These are phyloP conservation scores for Agaricus blazei DNA, from an alignment of 768 basidiomycete species.

Conservation along the genomic window DNA sequence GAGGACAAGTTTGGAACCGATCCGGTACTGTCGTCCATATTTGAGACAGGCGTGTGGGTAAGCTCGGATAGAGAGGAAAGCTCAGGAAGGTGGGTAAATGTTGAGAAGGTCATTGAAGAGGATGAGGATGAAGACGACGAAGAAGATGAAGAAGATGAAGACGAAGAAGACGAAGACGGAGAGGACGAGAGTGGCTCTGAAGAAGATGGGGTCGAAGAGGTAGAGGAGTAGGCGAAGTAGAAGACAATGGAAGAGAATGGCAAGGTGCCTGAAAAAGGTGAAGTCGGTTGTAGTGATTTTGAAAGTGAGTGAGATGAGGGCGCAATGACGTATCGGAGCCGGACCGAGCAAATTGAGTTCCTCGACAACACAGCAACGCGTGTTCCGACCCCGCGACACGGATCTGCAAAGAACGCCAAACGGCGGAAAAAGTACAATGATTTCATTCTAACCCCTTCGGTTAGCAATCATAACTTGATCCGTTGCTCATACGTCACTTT, in stretches of 20 bases:
- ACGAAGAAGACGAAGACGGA: conserved; percentile 22
- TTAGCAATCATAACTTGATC: too few species aligned
- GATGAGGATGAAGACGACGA: conserved; percentile 17
- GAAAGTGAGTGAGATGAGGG: background rate
- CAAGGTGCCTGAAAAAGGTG: conserved; percentile 3
- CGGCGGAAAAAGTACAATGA: too few species aligned
- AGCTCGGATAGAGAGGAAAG: conserved; percentile 3
- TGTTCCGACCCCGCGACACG: background rate
- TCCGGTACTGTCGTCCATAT: conserved; percentile 30
- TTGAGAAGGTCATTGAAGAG: conserved; percentile 24
- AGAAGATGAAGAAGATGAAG: conserved; percentile 19
- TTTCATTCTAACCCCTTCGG: too few species aligned
- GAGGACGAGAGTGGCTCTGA: conserved; percentile 14
- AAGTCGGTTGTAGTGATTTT: background rate
- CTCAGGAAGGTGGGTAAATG: conserved; percentile 18
- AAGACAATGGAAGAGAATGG: background rate
- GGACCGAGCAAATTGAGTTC: background rate
- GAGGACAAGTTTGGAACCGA: conserved; percentile 26
- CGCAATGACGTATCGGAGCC: background rate
- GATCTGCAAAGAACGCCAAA: too few species aligned
- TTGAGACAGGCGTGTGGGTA: conserved; percentile 28
- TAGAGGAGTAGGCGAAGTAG: background rate
- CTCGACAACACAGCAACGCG: background rate
- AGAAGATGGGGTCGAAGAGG: conserved; percentile 14
- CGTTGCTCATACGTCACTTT: too few species aligned